Evolutionary conservation across 2,329 filamentous ascomycete species (phyloP), one percentile per base, ranked within the genome.

Genomic region (Amauroascus verrucosus): DNA sequence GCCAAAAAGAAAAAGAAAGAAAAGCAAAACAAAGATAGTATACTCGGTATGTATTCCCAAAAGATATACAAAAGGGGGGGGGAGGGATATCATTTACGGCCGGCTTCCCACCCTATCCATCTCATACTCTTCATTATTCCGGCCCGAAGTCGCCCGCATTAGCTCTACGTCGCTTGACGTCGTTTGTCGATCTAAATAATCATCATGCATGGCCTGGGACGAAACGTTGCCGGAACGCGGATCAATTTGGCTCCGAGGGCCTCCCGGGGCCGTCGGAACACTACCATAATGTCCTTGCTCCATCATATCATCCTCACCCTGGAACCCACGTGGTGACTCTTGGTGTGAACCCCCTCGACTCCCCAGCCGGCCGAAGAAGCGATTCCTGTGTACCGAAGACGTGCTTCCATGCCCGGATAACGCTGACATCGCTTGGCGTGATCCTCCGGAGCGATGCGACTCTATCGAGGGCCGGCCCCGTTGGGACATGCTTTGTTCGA

Each of bases 331-430:
- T 20, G 35, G 8, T 14, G 46, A 49, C 14, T 28, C 11, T 35
- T 52, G 24, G n/a, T 40, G 33, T 1, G 55, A 13, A 22, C 49
- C 59, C 53, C 47, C 58, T 24, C 62, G 67, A 51, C 66, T 66
- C 30, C 63, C 61, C 1, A 64, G 61, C n/a, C 79, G 75, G 33
- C 75, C 70, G 65, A 85, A 81, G 69, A 85, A 84, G 2, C 81
- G 75, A 57, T 82, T 83, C 6, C 77, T 75, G 54, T 81, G 78
- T 5, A 70, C 69, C 4, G 73, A 64, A 53, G 54, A 68, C 18
- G 63, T 62, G 58, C 60, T 72, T 55, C 59, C 64, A 32, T 16
- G 56, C 3, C n/a, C 22, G n/a, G 48, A 51, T 7, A 51, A 22
- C 9, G 37, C 48, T 2, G 37, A 43, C 22, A 24, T 51, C 26